Percentiles rank a stretch among this genome's conserved stretches.
phyloP scores from a whole-genome alignment of 192 early-diverging fungal genomes.

The Chytriomyces confervae region DNA sequence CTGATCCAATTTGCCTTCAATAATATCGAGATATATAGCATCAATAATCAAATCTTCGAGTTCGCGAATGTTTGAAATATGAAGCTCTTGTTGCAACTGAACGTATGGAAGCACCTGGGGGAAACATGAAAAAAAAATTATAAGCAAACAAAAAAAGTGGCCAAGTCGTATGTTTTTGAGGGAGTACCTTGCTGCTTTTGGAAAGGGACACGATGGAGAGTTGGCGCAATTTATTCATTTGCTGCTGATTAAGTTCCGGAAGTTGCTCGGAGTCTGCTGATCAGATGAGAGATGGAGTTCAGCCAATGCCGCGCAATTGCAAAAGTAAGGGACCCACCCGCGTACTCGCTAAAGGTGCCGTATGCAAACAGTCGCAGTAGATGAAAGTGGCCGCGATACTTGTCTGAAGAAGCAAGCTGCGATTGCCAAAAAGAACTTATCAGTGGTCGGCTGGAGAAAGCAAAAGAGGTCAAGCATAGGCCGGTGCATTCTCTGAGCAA shows the following conservation, averaged over 20 bases:
- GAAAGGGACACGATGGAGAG: slow-evolving; percentile 82
- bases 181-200: slow-evolving; percentile 16
- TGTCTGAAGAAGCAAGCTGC: too few relatives aligned
- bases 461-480: neutral
- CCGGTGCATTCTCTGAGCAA: neutral
- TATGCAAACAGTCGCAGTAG: slow-evolving; percentile 80
- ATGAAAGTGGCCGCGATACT: slow-evolving; percentile 41
- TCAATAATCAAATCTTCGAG: slow-evolving; percentile 90
- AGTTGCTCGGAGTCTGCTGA: slow-evolving; percentile 38
- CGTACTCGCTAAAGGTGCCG: slow-evolving; percentile 80
- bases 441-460: too few relatives aligned
- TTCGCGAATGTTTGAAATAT: slow-evolving; percentile 79
- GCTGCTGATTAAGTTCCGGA: slow-evolving; percentile 37
- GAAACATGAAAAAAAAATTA: neutral
- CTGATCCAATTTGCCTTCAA: slow-evolving; percentile 85
- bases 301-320: neutral
- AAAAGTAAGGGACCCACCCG: slow-evolving; percentile 52
- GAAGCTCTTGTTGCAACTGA: slow-evolving; percentile 64
- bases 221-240: slow-evolving; percentile 62
- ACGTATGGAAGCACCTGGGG: slow-evolving; percentile 74
- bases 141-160: neutral
- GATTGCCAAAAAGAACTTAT: too few relatives aligned
- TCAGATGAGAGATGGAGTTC: neutral
- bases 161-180: slow-evolving; percentile 13
- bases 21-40: slow-evolving; percentile 78